A percentile compares a stretch with the other conserved stretches of the same genome.
phyloP scores from a whole-genome alignment of 2,329 filamentous ascomycete genomes.

The Rhynchosporium secalis region DNA sequence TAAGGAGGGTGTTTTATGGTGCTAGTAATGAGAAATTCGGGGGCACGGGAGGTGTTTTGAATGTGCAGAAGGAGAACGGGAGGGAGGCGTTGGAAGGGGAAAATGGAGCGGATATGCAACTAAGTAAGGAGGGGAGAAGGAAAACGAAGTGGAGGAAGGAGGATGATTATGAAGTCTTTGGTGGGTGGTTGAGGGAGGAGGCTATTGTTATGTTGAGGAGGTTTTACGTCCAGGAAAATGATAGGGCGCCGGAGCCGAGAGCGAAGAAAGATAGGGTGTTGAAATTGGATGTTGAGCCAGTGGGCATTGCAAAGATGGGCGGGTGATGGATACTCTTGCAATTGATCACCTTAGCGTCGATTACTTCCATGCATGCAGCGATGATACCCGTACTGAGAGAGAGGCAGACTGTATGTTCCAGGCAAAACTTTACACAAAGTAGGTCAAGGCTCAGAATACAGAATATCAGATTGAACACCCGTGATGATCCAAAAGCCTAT shows the following conservation, averaged over 20 bases:
- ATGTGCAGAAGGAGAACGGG: constrained; percentile 59
- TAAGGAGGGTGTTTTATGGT: constrained; percentile 90
- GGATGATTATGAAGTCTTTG: constrained; percentile 76
- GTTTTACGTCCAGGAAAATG: constrained; percentile 98
- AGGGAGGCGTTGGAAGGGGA: constrained; percentile 1
- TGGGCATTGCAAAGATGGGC: constrained; percentile 23
- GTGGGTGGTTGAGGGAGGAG: constrained; percentile 86
- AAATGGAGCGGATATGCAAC: constrained; percentile 56
- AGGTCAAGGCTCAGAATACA: constrained; percentile 6
- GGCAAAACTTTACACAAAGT: no score
- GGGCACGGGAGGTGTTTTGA: constrained; percentile 90
- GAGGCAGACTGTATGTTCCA: no score
- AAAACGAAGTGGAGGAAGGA: constrained; percentile 58
- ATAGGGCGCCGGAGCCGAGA: constrained; percentile 53
- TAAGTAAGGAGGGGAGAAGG: constrained; percentile 2
- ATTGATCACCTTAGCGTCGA: background rate
- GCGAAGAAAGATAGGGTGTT: constrained; percentile 39
- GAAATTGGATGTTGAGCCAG: constrained; percentile 39
- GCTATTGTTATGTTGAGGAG: constrained; percentile 88
- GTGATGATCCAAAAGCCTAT: constrained; percentile 18
- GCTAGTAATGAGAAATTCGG: constrained; percentile 97
- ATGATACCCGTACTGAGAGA: no score
- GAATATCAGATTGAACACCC: constrained; percentile 13
- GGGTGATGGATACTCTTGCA: background rate
- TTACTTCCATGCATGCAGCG: background rate